phyloP scores from a whole-genome alignment of 78 protist species.

The Dictyostelium purpureum region DNA sequence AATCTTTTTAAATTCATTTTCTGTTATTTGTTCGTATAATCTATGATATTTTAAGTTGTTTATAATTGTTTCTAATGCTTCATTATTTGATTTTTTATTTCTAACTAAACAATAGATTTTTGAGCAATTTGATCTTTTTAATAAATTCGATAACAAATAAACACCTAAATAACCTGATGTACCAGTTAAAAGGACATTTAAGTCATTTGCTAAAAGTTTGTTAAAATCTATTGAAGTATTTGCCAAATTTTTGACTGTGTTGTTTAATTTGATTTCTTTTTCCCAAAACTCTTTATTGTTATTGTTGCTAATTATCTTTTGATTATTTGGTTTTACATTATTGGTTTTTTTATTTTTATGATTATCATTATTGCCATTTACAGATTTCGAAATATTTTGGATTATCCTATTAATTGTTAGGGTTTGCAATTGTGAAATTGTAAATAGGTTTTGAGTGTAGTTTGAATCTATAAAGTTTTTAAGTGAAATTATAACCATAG shows the following conservation, averaged over 20 bases:
- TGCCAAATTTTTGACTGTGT: background rate
- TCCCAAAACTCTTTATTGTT: background rate
- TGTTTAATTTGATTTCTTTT: conserved; percentile 9
- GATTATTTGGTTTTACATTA: too few species aligned
- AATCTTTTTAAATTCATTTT: background rate
- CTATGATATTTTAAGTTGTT: background rate
- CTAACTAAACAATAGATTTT: conserved; percentile 45
- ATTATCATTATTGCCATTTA: too few species aligned
- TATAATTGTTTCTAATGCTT: background rate
- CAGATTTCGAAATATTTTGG: background rate
- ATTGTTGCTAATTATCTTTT: background rate
- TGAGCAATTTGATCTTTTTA: background rate
- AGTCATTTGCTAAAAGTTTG: too few species aligned
- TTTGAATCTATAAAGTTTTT: background rate
- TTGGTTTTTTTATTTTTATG: background rate
- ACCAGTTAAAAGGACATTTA: conserved; percentile 31
- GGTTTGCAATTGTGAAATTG: conserved; percentile 7
- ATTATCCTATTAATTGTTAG: background rate
- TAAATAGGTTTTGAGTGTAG: background rate
- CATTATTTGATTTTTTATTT: background rate
- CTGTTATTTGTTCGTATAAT: background rate
- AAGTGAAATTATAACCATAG: background rate
- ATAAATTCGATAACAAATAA: conserved; percentile 5
- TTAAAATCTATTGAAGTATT: background rate
- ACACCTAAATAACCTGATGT: conserved; percentile 35